Evolutionary conservation across 148 eudicot genomes (phyloP).

Genomic region (Cornus suecica): DNA sequence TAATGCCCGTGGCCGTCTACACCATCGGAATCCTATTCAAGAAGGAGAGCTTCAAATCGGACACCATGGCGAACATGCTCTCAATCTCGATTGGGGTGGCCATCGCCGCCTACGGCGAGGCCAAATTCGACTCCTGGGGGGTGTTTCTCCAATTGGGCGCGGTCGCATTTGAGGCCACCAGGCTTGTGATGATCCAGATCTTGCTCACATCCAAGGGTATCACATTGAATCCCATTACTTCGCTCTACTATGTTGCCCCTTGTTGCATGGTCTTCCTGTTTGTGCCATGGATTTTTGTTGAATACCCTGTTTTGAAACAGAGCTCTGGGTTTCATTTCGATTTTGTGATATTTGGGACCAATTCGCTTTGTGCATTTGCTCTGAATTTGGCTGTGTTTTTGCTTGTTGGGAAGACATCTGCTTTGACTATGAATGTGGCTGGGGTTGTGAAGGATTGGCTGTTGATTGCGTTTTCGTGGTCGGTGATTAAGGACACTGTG

Average conservation of each 20-base stretch:
- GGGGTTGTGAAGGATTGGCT: conserved; percentile 76
- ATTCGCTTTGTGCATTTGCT: conserved; percentile 58
- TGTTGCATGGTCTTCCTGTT: conserved; percentile 45
- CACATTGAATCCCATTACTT: conserved; percentile 52
- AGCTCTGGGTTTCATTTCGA: conserved; percentile 36
- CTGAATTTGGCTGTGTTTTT: conserved; percentile 65
- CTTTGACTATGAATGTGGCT: conserved; percentile 71
- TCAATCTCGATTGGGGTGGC: conserved; percentile 61
- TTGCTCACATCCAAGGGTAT: conserved; percentile 60
- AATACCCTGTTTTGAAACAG: conserved; percentile 39
- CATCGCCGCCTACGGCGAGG: conserved; percentile 65
- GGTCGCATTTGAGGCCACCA: conserved; percentile 54
- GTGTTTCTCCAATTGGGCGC: conserved; percentile 52
- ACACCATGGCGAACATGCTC: conserved; percentile 53
- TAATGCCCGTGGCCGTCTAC: conserved; percentile 69
- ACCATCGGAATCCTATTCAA: conserved; percentile 42
- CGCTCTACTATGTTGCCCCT: conserved; percentile 63
- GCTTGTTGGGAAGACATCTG: conserved; percentile 66
- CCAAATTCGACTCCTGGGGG: conserved; percentile 52
- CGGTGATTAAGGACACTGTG: conserved; percentile 65
- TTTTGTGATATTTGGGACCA: conserved; percentile 47
- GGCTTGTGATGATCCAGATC: conserved; percentile 62
- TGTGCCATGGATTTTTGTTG: conserved; percentile 57
- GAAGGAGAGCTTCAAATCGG: conserved; percentile 32
- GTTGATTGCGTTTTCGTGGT: conserved; percentile 62